Percentiles rank a stretch among this genome's conserved stretches.
These are phyloP conservation scores for Trichoderma sp. DNA, from an alignment of 2,329 filamentous ascomycete genomes.

Conservation along the genomic window DNA sequence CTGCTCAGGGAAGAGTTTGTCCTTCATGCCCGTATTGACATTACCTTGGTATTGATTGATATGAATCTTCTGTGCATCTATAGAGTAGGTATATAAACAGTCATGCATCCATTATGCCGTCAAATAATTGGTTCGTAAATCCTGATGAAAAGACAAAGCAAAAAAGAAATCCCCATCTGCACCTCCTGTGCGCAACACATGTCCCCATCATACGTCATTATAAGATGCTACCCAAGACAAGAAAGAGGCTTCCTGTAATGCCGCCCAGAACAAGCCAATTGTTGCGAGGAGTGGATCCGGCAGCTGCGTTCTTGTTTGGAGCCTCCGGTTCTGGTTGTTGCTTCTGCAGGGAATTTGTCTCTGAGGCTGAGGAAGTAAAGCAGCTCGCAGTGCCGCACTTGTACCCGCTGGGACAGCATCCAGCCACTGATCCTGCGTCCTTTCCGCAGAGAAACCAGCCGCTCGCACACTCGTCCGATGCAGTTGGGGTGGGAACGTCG, in stretches of 20 bases:
- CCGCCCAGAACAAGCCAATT: neutral
- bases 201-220: neutral
- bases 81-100: neutral
- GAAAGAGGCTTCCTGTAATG: neutral
- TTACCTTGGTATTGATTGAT: neutral
- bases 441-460: constrained; percentile 76
- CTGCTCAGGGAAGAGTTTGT: neutral
- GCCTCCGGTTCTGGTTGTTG: constrained; percentile 32
- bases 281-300: neutral
- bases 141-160: neutral
- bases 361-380: constrained; percentile 54
- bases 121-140: neutral
- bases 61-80: constrained; percentile 8
- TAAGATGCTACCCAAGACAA: neutral
- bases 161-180: no score
- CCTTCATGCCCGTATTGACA: neutral
- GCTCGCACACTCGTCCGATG: constrained; percentile 62
- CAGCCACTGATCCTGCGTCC: constrained; percentile 62
- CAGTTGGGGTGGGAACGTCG: constrained; percentile 47
- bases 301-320: constrained; percentile 35
- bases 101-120: neutral
- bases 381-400: constrained; percentile 73
- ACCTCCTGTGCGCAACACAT: neutral
- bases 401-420: constrained; percentile 83
- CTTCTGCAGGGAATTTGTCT: constrained; percentile 60